These are phyloP conservation scores for Penicillium sp. DNA, from an alignment of 2,329 filamentous ascomycete genomes.

Conservation along the genomic window DNA sequence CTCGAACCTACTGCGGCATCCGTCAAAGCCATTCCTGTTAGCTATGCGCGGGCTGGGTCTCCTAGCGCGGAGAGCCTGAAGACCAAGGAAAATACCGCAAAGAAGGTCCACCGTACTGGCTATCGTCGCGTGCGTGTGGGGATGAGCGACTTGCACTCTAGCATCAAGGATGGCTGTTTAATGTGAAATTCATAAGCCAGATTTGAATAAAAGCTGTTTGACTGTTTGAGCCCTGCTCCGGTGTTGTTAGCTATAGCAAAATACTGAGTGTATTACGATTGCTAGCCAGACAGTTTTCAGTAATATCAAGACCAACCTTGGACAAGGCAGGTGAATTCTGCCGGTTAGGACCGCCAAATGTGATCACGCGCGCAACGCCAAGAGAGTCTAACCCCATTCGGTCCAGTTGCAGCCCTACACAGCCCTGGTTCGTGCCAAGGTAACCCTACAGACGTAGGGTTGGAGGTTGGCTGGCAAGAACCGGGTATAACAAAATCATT, in stretches of 20 bases:
- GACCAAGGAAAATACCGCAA: constrained; percentile 13
- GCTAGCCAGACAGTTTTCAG: too few relatives aligned
- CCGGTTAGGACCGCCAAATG: neutral
- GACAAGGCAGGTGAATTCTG: neutral
- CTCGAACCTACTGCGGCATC: constrained; percentile 22
- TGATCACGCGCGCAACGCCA: neutral
- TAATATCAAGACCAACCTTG: too few relatives aligned
- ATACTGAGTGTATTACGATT: too few relatives aligned
- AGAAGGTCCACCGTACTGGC: constrained; percentile 12
- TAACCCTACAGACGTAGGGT: too few relatives aligned
- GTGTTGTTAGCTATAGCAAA: neutral
- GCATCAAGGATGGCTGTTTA: constrained; percentile 43
- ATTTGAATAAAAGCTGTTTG: neutral
- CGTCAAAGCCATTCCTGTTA: constrained; percentile 22
- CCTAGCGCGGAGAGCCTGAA: constrained; percentile 19
- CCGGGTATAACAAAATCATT: neutral
- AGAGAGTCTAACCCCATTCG: neutral
- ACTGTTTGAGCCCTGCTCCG: neutral
- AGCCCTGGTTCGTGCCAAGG: too few relatives aligned
- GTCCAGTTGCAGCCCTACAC: neutral
- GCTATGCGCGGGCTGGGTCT: constrained; percentile 23
- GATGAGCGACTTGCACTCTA: constrained; percentile 42
- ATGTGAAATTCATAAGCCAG: constrained; percentile 29
- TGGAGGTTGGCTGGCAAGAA: neutral
- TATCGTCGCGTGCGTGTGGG: constrained; percentile 33